Base-by-base conservation (phyloP, 106 monocot species). In the Iris macrosiphon region DNA sequence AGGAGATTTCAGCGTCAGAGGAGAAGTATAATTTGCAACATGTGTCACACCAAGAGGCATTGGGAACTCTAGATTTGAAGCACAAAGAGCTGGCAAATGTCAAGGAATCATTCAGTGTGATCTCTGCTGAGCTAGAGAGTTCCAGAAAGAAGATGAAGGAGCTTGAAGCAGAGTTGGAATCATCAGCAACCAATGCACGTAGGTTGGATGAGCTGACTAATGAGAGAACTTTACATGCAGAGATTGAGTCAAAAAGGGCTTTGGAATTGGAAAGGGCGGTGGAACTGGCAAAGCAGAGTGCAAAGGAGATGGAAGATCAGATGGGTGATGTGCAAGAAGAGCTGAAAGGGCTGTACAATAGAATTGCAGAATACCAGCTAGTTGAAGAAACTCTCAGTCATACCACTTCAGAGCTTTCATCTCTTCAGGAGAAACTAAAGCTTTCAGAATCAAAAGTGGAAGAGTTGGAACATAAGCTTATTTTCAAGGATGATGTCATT, bases 391-490 rank as follows among this genome's bases (percentile, higher is more conserved):
- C 64, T 50, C 63, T 86, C 27, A 47, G 4, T 55, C 60, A 21
- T 19, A 64, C 84, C 21, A 24, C 59, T 28, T 25, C 42, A 48
- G 79, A 84, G 32, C 84, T 84, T 31, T 53, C 72, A 26, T 41
- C 10, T 6, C 30, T 45, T 46, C 52, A 71, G 40, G 75, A 72
- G 15, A 66, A 47, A 23, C 56, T 79, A 18, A 54, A 76, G 47
- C 44, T 64, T 46, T 89, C 83, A 49, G 79, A 87, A 55, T 80
- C 66, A 47, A 67, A 61, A 68, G 71, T 80, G n/a, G 52, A 31
- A 51, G 77, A 87, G 20, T 60, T 90, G 49, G 78, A 83, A 54
- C 20, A 69, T 56, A 80, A 78, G 59, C 65, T 73, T 66, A 37
- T 31, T 50, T 71, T 72, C 27, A 79, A 72, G 33, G 78, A 73